A percentile compares a stretch with the other conserved stretches of the same genome.
phyloP scores from a whole-genome alignment of 73 alveolate genomes.

The Symbiodinium pilosum region DNA sequence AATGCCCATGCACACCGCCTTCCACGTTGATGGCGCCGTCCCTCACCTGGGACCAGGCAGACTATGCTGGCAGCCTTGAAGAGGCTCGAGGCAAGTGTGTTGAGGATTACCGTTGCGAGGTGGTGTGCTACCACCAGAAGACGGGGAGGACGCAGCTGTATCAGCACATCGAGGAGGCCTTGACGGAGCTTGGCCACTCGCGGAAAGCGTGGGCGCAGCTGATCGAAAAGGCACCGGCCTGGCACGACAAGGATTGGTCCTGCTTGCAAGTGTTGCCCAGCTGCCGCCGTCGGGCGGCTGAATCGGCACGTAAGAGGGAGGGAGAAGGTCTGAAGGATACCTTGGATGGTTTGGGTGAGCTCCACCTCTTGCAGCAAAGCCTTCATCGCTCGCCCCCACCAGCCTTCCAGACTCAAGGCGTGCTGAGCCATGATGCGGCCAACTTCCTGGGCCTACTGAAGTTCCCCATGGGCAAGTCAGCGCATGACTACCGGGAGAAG shows the following conservation, averaged over 20 bases:
- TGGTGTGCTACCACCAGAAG: constrained; percentile 85
- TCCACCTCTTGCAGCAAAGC: constrained; percentile 8
- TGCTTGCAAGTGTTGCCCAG: constrained; percentile 61
- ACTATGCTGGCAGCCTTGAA: constrained; percentile 10
- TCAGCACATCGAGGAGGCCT: constrained; percentile 55
- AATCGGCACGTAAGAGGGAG: constrained; percentile 24
- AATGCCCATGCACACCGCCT: background rate
- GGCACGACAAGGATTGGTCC: constrained; percentile 66
- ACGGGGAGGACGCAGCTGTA: constrained; percentile 74
- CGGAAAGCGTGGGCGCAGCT: constrained; percentile 51
- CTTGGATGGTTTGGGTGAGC: constrained; percentile 22
- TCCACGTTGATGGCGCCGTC: background rate
- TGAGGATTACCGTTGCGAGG: constrained; percentile 76
- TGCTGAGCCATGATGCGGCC: constrained; percentile 53
- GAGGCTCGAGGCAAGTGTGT: constrained; percentile 63
- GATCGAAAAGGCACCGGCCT: constrained; percentile 60
- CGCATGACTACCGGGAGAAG: constrained; percentile 35
- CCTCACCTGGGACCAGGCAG: background rate
- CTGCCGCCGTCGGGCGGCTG: constrained; percentile 59
- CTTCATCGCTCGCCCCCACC: constrained; percentile 52
- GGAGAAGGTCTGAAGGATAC: constrained; percentile 38
- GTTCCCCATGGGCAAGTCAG: constrained; percentile 64
- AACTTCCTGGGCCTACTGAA: constrained; percentile 57
- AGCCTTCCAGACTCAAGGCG: constrained; percentile 78
- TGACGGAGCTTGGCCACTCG: constrained; percentile 36